Evolutionary conservation across 139 green algal species (phyloP).

Genomic region (Coelastrella sp.): DNA sequence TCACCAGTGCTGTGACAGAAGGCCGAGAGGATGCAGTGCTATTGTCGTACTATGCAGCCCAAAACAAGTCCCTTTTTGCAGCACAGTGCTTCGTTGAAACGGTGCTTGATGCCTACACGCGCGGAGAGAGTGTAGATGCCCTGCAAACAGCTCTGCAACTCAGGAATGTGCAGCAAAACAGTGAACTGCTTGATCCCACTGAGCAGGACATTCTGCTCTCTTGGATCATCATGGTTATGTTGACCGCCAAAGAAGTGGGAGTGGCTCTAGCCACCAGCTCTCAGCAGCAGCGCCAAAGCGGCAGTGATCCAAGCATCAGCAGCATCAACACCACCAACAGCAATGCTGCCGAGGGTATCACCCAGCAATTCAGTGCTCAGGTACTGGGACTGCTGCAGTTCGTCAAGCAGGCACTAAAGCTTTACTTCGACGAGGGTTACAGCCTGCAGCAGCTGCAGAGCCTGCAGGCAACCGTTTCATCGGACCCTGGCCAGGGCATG

Average conservation of each 20-base stretch:
- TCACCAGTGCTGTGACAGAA: background rate
- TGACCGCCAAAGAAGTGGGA: constrained; percentile 71
- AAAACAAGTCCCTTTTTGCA: constrained; percentile 69
- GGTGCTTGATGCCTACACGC: constrained; percentile 61
- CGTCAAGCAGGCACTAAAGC: constrained; percentile 59
- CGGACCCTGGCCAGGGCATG: constrained; percentile 22
- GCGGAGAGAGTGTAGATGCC: constrained; percentile 56
- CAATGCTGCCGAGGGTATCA: background rate
- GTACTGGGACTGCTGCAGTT: constrained; percentile 64
- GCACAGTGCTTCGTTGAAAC: constrained; percentile 80
- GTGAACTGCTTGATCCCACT: constrained; percentile 24
- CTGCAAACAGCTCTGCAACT: constrained; percentile 52
- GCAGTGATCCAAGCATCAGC: constrained; percentile 7
- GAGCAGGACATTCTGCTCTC: constrained; percentile 70
- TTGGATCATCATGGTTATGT: constrained; percentile 72
- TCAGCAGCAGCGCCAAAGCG: constrained; percentile 48
- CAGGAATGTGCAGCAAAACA: constrained; percentile 37
- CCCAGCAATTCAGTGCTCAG: constrained; percentile 13
- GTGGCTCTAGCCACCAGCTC: constrained; percentile 45
- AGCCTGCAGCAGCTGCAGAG: constrained; percentile 49
- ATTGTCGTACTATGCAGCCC: constrained; percentile 65
- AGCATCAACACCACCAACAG: too few relatives aligned
- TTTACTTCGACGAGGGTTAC: constrained; percentile 63
- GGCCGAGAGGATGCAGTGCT: constrained; percentile 59
- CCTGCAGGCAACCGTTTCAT: constrained; percentile 43